A percentile compares a stretch with the other conserved stretches of the same genome.
Evolutionary conservation across 768 basidiomycete species (phyloP).

Genomic region (Polyporus arcularius): DNA sequence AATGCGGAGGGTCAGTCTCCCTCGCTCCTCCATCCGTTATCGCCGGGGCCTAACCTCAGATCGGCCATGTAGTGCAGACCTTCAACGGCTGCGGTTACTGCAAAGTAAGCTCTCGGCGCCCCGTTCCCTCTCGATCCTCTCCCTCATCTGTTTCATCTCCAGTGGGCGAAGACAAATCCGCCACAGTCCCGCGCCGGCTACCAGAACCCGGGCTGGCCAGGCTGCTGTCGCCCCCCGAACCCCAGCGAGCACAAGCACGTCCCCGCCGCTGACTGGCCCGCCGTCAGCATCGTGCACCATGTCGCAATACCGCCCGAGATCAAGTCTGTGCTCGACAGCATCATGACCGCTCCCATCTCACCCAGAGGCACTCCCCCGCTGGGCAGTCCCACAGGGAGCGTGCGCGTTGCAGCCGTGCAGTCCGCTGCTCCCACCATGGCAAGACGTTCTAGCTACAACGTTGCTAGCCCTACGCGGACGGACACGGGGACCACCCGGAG

Average conservation of each 20-base stretch:
- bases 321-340: slow-evolving; percentile 62
- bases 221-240: slow-evolving; percentile 80
- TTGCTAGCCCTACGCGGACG: slow-evolving; percentile 22
- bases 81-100: slow-evolving; percentile 90
- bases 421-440: slow-evolving; percentile 26
- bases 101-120: slow-evolving; percentile 58
- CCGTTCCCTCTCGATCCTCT: slow-evolving; percentile 10
- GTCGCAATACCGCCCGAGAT: slow-evolving; percentile 74
- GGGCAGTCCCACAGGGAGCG: slow-evolving; percentile 16
- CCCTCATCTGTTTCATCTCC: slow-evolving; percentile 22
- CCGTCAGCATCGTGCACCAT: slow-evolving; percentile 74
- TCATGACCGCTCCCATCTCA: slow-evolving; percentile 27
- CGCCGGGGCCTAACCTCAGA: slow-evolving; percentile 21
- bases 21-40: slow-evolving; percentile 21
- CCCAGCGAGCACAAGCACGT: slow-evolving; percentile 61
- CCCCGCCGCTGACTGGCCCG: slow-evolving; percentile 75
- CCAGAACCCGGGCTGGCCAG: slow-evolving; percentile 82
- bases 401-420: slow-evolving; percentile 15
- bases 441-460: slow-evolving; percentile 26
- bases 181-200: slow-evolving; percentile 55
- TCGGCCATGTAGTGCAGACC: slow-evolving; percentile 55
- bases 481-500: slow-evolving; percentile 22
- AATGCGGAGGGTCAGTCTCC: slow-evolving; percentile 77
- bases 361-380: slow-evolving; percentile 33
- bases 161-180: slow-evolving; percentile 74